Evolutionary conservation across 2,329 filamentous ascomycete species (phyloP).

Genomic region (Hypoxylon sp.): DNA sequence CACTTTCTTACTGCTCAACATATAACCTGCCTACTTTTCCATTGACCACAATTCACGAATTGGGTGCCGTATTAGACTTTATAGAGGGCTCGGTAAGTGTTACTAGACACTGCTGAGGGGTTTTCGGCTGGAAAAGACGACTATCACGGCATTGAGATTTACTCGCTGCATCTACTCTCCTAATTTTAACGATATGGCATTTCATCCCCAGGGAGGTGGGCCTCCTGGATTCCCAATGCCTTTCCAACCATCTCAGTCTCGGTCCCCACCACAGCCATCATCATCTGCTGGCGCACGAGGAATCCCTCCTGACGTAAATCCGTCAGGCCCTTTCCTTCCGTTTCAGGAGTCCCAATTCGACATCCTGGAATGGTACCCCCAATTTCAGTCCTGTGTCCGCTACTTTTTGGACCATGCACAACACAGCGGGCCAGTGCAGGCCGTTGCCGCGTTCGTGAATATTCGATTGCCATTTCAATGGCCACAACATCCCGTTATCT

Average conservation of each 20-base stretch:
- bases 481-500: conserved; percentile 59
- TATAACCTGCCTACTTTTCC: conserved; percentile 28
- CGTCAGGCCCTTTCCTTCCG: conserved; percentile 45
- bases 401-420: conserved; percentile 96
- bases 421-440: conserved; percentile 84
- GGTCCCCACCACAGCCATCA: conserved; percentile 47
- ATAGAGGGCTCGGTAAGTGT: conserved; percentile 36
- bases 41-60: conserved; percentile 23
- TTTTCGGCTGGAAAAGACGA: conserved; percentile 13
- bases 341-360: conserved; percentile 67
- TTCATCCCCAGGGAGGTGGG: conserved; percentile 44
- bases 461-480: conserved; percentile 91
- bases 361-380: conserved; percentile 93
- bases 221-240: conserved; percentile 44
- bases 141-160: conserved; percentile 14
- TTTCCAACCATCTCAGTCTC: conserved; percentile 45
- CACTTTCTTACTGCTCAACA: conserved; percentile 37
- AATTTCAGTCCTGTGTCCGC: conserved; percentile 88
- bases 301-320: conserved; percentile 42
- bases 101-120: conserved; percentile 45
- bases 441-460: conserved; percentile 90
- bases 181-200: conserved; percentile 47
- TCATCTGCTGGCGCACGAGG: conserved; percentile 40
- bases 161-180: conserved; percentile 11
- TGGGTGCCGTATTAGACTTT: conserved; percentile 21